Percentiles rank a stretch among this genome's conserved stretches.
These are phyloP conservation scores for Pluteus cervinus DNA, from an alignment of 768 basidiomycete genomes.

Conservation along the genomic window DNA sequence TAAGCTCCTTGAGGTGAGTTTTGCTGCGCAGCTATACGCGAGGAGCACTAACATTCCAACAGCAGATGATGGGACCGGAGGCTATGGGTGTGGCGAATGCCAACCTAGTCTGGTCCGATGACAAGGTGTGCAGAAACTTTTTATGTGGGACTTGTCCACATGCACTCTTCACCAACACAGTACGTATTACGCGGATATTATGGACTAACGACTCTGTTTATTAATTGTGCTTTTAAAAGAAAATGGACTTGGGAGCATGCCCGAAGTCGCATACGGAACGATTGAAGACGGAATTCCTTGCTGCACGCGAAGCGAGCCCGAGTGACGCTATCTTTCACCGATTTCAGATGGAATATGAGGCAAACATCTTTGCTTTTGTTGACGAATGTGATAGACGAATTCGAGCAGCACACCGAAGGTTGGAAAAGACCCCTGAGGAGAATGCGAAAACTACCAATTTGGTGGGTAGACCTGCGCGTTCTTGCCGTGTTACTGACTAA, in stretches of 20 bases:
- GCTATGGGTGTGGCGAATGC: slow-evolving; percentile 95
- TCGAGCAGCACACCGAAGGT: slow-evolving; percentile 83
- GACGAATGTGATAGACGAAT: slow-evolving; percentile 98
- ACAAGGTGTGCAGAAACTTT: slow-evolving; percentile 98
- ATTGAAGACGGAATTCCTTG: slow-evolving; percentile 84
- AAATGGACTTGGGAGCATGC: slow-evolving; percentile 99
- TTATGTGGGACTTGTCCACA: slow-evolving; percentile 99
- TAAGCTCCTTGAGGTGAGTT: slow-evolving; percentile 63
- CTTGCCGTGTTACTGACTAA: not conserved
- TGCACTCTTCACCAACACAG: slow-evolving; percentile 95
- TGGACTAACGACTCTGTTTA: too few relatives aligned
- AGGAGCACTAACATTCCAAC: slow-evolving; percentile 23
- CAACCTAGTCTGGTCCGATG: slow-evolving; percentile 90
- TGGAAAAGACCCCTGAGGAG: slow-evolving; percentile 99
- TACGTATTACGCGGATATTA: slow-evolving; percentile 32
- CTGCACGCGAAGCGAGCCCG: slow-evolving; percentile 70
- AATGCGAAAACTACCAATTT: slow-evolving; percentile 98
- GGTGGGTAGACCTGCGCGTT: slow-evolving; percentile 34
- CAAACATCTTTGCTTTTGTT: slow-evolving; percentile 92
- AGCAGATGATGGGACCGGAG: slow-evolving; percentile 99
- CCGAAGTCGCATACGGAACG: slow-evolving; percentile 95
- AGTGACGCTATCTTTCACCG: slow-evolving; percentile 76
- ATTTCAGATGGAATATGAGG: slow-evolving; percentile 94
- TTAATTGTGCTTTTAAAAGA: too few relatives aligned
- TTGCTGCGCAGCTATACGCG: not conserved